A percentile compares a stretch with the other conserved stretches of the same genome.
Conservation (phyloP, 768 basidiomycete genomes). For the Daedaleopsis sinensis region DNA sequence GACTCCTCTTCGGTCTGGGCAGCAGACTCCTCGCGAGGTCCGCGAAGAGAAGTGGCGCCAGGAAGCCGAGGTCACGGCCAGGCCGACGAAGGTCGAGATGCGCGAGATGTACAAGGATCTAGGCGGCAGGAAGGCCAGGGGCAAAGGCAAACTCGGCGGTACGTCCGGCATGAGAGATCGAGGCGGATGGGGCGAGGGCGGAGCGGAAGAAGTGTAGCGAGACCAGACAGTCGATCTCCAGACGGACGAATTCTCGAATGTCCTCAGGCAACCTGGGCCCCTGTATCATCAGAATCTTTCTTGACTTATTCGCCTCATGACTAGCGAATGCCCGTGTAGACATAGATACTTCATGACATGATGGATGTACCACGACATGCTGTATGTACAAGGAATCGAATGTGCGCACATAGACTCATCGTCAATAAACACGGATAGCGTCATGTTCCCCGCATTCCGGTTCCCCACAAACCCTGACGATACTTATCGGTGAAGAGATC, state of each 20-base stretch:
- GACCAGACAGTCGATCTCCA: background rate
- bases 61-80: slow-evolving; percentile 52
- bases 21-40: slow-evolving; percentile 78
- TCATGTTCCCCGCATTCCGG: background rate
- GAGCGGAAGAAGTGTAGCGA: slow-evolving; percentile 19
- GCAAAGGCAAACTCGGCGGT: slow-evolving; percentile 74
- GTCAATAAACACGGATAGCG: background rate
- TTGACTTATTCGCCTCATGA: no score
- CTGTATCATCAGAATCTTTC: no score
- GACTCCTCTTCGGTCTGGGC: slow-evolving; percentile 48
- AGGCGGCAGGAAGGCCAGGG: slow-evolving; percentile 78
- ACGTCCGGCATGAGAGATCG: slow-evolving; percentile 67
- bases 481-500: background rate
- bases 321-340: background rate
- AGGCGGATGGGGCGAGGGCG: slow-evolving; percentile 69
- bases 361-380: background rate
- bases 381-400: background rate
- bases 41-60: slow-evolving; percentile 77
- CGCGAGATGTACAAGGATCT: slow-evolving; percentile 90
- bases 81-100: slow-evolving; percentile 83
- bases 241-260: background rate
- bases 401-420: background rate
- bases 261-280: no score
- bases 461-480: no score
- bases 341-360: background rate